Base-by-base conservation (phyloP, 345 rosid species). In the Kandelia obovata region DNA sequence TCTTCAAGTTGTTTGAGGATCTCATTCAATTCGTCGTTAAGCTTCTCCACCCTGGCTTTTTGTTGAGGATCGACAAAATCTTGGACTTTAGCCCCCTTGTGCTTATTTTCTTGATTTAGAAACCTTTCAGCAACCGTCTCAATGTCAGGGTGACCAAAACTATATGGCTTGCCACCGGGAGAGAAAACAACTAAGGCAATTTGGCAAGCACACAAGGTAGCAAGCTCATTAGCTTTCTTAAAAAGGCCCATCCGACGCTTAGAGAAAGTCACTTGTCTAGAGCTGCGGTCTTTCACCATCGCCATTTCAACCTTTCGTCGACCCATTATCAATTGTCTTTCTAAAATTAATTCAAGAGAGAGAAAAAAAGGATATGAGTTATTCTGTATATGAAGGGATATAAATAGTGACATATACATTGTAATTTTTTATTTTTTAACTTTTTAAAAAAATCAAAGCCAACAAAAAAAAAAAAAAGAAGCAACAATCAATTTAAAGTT, bases 211-310 rank as follows among this genome's bases (percentile, higher is more conserved):
- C 77, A 73, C 3, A 73, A 26, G 19, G 37, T 67, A 16, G 72
- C 77, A 19, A 73, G 67, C 72, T 73, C 77, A 1, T 61, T 53
- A 21, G 77, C 77, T 20, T 73, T 73, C 72, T 73, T 73, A 58
- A 73, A 73, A 0, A 73, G 58, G 1, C 77, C 77, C 16, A 58
- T 30, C 1, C 72, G 55, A 0, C 77, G 77, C 35, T 73, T 73
- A 0, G 77, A 72, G 70, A 65, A 65, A 10, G 75, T 72, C 34
- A 67, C 77, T 20, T 73, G 72, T 28, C 72, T 35, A 13, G 77
- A 61, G 47, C 35, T 30, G 28, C 53, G 55, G 16, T 73, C 64
- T 53, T 61, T 73, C 63, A 67, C 77, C 72, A 67, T 73, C 28
- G 67, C 53, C 35, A 67, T 67, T 62, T 73, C 77, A 35, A 73